Conservation (phyloP, 495 filamentous ascomycete genomes). For the Xylaria scruposa region DNA sequence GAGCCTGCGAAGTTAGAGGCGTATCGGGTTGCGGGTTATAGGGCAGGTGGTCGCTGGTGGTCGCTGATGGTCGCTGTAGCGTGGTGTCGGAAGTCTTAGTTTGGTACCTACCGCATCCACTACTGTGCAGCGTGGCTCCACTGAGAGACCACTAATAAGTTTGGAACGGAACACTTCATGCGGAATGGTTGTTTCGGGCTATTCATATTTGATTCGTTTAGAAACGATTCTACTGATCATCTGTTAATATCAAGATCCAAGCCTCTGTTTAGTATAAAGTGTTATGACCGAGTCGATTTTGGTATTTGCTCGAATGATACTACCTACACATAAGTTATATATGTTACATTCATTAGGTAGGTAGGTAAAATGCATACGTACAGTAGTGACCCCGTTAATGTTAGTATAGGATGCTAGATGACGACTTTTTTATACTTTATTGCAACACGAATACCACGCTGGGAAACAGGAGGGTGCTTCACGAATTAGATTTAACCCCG, state of each 20-base stretch:
- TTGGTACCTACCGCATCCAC: conserved; percentile 11
- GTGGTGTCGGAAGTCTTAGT: neutral
- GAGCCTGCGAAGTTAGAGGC: neutral
- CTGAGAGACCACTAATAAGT: conserved; percentile 2
- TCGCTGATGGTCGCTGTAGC: conserved; percentile 3
- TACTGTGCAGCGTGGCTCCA: conserved; percentile 22
- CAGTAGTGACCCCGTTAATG: neutral
- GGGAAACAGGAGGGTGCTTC: neutral
- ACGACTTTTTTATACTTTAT: neutral
- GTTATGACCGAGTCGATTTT: neutral
- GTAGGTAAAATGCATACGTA: neutral
- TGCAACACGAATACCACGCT: neutral
- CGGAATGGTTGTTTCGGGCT: conserved; percentile 9
- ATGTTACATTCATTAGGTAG: neutral
- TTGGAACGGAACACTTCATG: conserved; percentile 13
- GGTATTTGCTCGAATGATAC: neutral
- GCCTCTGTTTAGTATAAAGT: neutral
- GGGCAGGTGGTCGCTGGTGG: neutral
- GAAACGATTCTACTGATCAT: neutral
- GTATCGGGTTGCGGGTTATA: neutral
- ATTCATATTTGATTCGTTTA: neutral
- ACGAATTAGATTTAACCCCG: neutral
- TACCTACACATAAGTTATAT: neutral
- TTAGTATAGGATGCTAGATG: neutral
- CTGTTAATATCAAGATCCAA: neutral